Evolutionary conservation across 2,329 filamentous ascomycete genomes (phyloP).

Genomic region (Venturia oleaginea): DNA sequence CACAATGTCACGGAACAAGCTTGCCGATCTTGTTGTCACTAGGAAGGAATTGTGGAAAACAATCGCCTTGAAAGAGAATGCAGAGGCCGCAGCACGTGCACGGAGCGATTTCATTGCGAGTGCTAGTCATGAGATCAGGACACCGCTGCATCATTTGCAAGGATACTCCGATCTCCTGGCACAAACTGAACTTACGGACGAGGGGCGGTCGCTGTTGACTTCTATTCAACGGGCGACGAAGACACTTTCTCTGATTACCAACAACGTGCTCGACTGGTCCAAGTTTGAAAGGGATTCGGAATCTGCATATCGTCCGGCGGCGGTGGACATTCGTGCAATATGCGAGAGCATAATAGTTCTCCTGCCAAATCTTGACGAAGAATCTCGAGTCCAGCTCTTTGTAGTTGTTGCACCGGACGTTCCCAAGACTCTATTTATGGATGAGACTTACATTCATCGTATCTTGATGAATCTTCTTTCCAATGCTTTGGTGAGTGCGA

Average conservation of each 20-base stretch:
- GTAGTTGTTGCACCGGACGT: slow-evolving; percentile 26
- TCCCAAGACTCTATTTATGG: slow-evolving; percentile 24
- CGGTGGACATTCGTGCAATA: slow-evolving; percentile 25
- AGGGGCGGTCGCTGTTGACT: slow-evolving; percentile 23
- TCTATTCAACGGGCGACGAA: slow-evolving; percentile 28
- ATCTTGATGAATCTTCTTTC: slow-evolving; percentile 30
- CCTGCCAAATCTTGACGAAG: slow-evolving; percentile 27
- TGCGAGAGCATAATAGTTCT: slow-evolving; percentile 27
- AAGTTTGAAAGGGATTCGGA: slow-evolving; percentile 26
- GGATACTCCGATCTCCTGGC: slow-evolving; percentile 28
- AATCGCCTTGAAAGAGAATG: slow-evolving; percentile 27
- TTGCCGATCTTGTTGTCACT: slow-evolving; percentile 26
- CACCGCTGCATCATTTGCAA: slow-evolving; percentile 29
- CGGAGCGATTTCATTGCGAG: slow-evolving; percentile 28
- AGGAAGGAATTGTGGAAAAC: slow-evolving; percentile 25
- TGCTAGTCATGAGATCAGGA: slow-evolving; percentile 29
- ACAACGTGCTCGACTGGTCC: slow-evolving; percentile 30
- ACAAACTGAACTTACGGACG: slow-evolving; percentile 24
- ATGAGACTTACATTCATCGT: slow-evolving; percentile 28
- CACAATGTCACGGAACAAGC: slow-evolving; percentile 23
- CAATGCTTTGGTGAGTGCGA: slow-evolving; percentile 20
- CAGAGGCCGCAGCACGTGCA: slow-evolving; percentile 25
- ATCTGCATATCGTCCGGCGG: slow-evolving; percentile 23
- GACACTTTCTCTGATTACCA: slow-evolving; percentile 29
- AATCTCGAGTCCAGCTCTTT: slow-evolving; percentile 24